phyloP scores from a whole-genome alignment of 129 eudicot genomes.

The Artemisia argyi region DNA sequence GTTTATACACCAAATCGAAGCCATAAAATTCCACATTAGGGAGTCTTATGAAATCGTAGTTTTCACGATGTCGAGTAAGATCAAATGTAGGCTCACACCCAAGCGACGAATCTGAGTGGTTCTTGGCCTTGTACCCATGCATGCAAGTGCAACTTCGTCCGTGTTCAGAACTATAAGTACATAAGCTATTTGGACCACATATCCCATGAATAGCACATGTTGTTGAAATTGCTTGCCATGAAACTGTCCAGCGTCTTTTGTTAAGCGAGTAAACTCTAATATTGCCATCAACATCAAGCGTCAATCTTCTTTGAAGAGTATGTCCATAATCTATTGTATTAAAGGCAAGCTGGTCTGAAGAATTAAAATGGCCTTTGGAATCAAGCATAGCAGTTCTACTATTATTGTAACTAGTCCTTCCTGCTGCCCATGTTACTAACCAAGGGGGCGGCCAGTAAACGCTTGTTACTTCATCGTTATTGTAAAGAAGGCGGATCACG shows the following conservation, averaged over 20 bases:
- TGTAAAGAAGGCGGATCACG: conserved; percentile 35
- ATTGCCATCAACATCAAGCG: conserved; percentile 14
- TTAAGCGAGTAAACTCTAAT: conserved; percentile 3
- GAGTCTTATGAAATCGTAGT: conserved; percentile 1
- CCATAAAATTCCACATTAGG: not conserved
- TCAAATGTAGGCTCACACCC: conserved; percentile 1
- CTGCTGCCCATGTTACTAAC: conserved; percentile 16
- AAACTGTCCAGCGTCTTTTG: not conserved
- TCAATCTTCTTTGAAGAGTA: not conserved
- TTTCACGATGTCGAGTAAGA: not conserved
- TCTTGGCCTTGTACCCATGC: conserved; percentile 8
- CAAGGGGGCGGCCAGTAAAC: conserved; percentile 39
- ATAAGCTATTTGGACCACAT: conserved; percentile 2
- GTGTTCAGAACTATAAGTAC: not conserved
- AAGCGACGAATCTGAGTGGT: not conserved
- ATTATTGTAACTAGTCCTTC: conserved; percentile 37
- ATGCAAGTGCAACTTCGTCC: conserved; percentile 8
- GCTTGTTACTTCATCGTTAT: conserved; percentile 34
- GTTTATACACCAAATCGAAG: not conserved
- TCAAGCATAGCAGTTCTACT: conserved; percentile 37
- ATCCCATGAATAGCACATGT: not conserved
- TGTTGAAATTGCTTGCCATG: not conserved
- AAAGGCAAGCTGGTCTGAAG: conserved; percentile 35
- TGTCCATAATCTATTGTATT: conserved; percentile 16
- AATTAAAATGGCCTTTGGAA: conserved; percentile 38